Evolutionary conservation across 306 rosid genomes (phyloP).

Genomic region (Sophora flavescens): DNA sequence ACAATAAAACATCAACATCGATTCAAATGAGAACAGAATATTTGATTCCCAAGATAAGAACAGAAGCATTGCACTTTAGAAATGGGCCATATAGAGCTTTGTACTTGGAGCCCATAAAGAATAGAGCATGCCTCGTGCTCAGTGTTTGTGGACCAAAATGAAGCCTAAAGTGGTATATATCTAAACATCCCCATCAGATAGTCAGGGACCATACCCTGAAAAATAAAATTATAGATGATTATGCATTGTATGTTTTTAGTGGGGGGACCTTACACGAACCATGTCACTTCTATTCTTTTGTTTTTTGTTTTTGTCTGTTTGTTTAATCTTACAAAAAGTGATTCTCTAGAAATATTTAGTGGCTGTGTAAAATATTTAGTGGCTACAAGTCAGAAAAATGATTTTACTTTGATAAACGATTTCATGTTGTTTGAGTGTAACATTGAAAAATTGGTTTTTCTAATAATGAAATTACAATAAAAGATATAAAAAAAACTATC

Average conservation of each 20-base stretch:
- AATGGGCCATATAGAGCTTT: constrained; percentile 38
- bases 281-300: neutral
- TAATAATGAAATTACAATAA: too few relatives aligned
- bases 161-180: constrained; percentile 39
- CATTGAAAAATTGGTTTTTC: too few relatives aligned
- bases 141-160: constrained; percentile 50
- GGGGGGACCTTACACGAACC: constrained; percentile 35
- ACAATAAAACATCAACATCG: neutral
- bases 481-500: too few relatives aligned
- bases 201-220: constrained; percentile 35
- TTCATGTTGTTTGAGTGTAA: too few relatives aligned
- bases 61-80: constrained; percentile 36
- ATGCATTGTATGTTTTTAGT: constrained; percentile 14
- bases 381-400: too few relatives aligned
- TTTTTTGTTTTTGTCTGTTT: neutral
- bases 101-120: constrained; percentile 41
- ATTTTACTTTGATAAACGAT: too few relatives aligned
- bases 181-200: neutral
- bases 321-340: too few relatives aligned
- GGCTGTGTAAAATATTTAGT: too few relatives aligned
- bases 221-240: neutral
- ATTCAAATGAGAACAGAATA: constrained; percentile 17
- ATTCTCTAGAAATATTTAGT: too few relatives aligned
- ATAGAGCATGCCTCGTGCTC: constrained; percentile 34
- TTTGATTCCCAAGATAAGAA: constrained; percentile 2